Base-by-base conservation (phyloP, 2,329 filamentous ascomycete genomes). In the Dissoconium aciculare region DNA sequence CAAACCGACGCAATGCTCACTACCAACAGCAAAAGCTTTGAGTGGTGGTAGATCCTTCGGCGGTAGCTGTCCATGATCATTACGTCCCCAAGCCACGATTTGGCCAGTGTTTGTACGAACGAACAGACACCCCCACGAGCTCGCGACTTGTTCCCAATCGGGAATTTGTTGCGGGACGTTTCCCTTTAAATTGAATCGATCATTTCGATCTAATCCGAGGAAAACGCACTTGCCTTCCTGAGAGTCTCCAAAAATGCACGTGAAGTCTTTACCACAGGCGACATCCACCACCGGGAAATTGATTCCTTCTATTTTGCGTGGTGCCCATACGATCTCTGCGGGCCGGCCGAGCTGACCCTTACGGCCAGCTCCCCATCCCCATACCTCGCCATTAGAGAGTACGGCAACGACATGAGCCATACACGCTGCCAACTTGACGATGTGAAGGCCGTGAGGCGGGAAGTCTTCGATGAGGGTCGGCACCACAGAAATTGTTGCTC, bases 291-390 rank as follows among this genome's bases (percentile, higher is more conserved):
- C 76, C n/a, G 56, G 58, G 52, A 91, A 91, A 3, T 55, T 50
- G 12, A 67, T 44, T 2, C 69, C 52, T 2, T 59, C 56, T 13
- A 92, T 65, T 53, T 63, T 74, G 6, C 68, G 60, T 4, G 83
- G 83, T 11, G 47, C 48, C 56, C 68, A 65, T 2, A 76, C 51
- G 15, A 74, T 41, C 4, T 58, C 60, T 15, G 58, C 57, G 0
- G 67, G 66, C 25, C 60, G 55, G 1, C 84, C 85, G 1, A 92
- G 58, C 52, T 98, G 87, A 0, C 81, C 81, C 50, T 93, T 89
- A 14, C 83, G 69, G 10, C 79, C 77, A 45, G 74, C 81, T 0
- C 89, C 89, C 87, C 87, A 95, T 2, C 83, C 85, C 51, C 79
- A 92, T 2, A 76, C 74, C 11, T 78, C 66, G 0, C 85, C 87